Evolutionary conservation across 495 filamentous ascomycete genomes (phyloP).

Genomic region (Penicillium steckii): DNA sequence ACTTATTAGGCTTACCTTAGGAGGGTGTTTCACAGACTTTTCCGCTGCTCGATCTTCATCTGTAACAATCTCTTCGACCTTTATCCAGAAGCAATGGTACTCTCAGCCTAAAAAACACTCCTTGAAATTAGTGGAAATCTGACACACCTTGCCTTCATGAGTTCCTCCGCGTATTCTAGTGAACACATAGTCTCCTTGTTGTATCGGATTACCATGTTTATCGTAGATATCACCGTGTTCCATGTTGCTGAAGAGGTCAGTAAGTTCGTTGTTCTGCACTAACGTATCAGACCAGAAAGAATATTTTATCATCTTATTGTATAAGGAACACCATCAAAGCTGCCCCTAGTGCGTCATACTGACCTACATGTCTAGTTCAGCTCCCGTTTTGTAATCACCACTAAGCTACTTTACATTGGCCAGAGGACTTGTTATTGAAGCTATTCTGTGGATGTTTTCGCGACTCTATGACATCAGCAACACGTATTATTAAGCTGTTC

Average conservation of each 20-base stretch:
- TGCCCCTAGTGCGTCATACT: no score
- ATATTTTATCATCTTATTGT: not conserved
- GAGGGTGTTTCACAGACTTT: constrained; percentile 10
- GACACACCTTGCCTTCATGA: constrained; percentile 10
- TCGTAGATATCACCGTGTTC: constrained; percentile 2
- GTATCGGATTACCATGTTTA: constrained; percentile 10
- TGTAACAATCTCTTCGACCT: constrained; percentile 13
- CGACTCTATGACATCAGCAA: not conserved
- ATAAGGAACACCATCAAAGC: no score
- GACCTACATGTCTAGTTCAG: no score
- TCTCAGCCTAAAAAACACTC: not conserved
- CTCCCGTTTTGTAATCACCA: no score
- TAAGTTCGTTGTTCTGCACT: not conserved
- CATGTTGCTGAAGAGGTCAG: not conserved
- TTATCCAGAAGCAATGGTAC: not conserved
- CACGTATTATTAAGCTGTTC: not conserved
- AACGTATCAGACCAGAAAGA: not conserved
- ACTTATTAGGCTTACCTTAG: constrained; percentile 4
- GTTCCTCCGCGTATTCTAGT: constrained; percentile 11
- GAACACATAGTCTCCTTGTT: constrained; percentile 11
- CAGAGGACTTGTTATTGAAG: no score
- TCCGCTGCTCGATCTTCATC: constrained; percentile 5
- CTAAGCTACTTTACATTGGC: not conserved
- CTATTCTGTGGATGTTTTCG: no score
- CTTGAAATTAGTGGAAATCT: not conserved